Base-by-base conservation (phyloP, 164 flowering plant species). In the Macadamia integrifolia region DNA sequence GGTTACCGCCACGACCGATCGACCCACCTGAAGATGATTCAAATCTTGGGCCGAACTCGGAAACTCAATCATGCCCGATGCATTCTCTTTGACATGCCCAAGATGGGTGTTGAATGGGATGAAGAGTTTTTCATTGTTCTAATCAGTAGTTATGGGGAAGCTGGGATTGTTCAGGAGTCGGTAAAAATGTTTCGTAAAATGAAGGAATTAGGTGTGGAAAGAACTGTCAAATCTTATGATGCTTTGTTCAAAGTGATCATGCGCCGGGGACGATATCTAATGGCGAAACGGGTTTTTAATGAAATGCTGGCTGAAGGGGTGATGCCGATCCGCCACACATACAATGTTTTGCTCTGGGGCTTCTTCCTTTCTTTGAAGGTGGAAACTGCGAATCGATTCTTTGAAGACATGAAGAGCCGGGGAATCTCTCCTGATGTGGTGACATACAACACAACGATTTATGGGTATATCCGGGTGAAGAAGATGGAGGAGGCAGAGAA, bases 41-140 rank as follows among this genome's bases (percentile, higher is more conserved):
- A 91, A 80, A 90, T 82, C 23, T 67, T 94, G 17, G 89, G 89
- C 4, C 65, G 87, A 32, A 81, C 74, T 28, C 77, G 81, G 9
- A 93, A 81, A 88, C 84, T 87, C 58, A 94, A 94, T 63, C 98
- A 94, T 69, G 95, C 97, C n/a, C 70, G 98, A 66, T 86, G 93
- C 63, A 94, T 91, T 18, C 71, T 94, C 6, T 64, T 91, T 43
- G 97, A 88, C 75, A 91, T 91, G 97, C 96, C 95, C 0, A 80
- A 88, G 72, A 88, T 87, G 71, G 97, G 92, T 1, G 74, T 87
- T 35, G 70, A 82, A 15, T 92, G 85, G 89, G 88, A 94, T 66
- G 99, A 94, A 77, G 97, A 89, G 31, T 59, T 94, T 81, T 94
- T 92, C 75, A 80, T 86, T 53, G 59, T 80, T 59, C 55, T 94